Evolutionary conservation across 441 rosid species (phyloP).

Genomic region (Omphalea diandra): DNA sequence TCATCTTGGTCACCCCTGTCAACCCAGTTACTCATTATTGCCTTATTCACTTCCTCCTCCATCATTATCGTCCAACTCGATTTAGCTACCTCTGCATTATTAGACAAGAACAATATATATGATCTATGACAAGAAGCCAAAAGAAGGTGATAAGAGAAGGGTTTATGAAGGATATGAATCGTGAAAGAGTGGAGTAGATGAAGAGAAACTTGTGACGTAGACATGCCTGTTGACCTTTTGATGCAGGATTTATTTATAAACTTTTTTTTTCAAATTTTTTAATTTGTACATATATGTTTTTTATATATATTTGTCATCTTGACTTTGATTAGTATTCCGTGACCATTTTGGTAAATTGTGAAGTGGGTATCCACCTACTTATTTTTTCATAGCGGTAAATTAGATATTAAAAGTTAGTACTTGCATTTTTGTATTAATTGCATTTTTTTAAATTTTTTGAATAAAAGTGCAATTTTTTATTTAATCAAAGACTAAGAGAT

Average conservation of each 20-base stretch:
- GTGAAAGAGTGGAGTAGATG: slow-evolving; percentile 52
- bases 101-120: no score
- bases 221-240: slow-evolving; percentile 22
- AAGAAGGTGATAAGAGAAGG: slow-evolving; percentile 16
- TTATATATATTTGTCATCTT: background rate
- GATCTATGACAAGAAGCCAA: slow-evolving; percentile 22
- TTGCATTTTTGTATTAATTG: no score
- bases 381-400: background rate
- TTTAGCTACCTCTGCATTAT: background rate
- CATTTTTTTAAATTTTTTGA: no score
- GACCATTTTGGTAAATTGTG: slow-evolving; percentile 19
- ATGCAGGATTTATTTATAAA: background rate
- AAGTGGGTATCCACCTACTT: slow-evolving; percentile 20
- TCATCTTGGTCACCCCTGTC: slow-evolving; percentile 25
- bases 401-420: no score
- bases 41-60: slow-evolving; percentile 30
- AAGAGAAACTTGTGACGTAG: slow-evolving; percentile 25
- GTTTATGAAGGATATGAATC: slow-evolving; percentile 18
- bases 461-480: no score
- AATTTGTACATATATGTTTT: no score
- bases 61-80: slow-evolving; percentile 9
- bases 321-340: slow-evolving; percentile 26
- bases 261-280: background rate
- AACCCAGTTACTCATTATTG: slow-evolving; percentile 18
- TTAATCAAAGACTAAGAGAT: no score